phyloP scores from a whole-genome alignment of 495 filamentous ascomycete species.

The Platismatia glauca region DNA sequence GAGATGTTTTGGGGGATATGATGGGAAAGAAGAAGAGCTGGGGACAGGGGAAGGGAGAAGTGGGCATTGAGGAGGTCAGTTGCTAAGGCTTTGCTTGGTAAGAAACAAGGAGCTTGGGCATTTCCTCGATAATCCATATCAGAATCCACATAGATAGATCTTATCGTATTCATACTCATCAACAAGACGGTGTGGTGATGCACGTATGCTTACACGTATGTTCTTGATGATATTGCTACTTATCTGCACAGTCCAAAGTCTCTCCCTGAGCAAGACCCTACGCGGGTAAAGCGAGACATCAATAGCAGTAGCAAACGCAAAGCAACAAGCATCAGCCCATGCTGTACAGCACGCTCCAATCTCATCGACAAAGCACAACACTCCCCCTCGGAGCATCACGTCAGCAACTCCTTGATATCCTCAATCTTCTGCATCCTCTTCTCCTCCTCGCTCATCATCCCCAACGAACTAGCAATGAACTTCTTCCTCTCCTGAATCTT shows the following conservation, averaged over 20 bases:
- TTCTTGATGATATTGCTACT: background rate
- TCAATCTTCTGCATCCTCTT: constrained; percentile 84
- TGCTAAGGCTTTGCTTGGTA: background rate
- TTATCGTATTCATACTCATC: background rate
- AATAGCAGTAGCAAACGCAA: background rate
- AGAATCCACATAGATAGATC: background rate
- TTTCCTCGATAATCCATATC: background rate
- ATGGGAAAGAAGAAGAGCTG: constrained; percentile 8
- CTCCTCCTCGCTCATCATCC: constrained; percentile 90
- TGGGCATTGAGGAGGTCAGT: constrained; percentile 37
- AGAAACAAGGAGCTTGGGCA: background rate
- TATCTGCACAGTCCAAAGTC: background rate
- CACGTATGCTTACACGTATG: background rate
- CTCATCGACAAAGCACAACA: background rate
- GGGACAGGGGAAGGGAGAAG: constrained; percentile 28
- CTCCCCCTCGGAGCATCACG: constrained; percentile 35
- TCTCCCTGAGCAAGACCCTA: background rate
- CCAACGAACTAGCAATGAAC: constrained; percentile 83
- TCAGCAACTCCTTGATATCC: constrained; percentile 87
- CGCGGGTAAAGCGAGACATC: background rate
- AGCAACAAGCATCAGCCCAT: background rate
- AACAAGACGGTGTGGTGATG: background rate
- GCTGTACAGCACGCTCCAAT: background rate
- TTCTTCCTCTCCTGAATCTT: constrained; percentile 92
- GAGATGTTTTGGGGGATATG: constrained; percentile 10